Evolutionary conservation across 2,329 filamentous ascomycete genomes (phyloP).

Genomic region (Graphilbum ipis-grandicollis): DNA sequence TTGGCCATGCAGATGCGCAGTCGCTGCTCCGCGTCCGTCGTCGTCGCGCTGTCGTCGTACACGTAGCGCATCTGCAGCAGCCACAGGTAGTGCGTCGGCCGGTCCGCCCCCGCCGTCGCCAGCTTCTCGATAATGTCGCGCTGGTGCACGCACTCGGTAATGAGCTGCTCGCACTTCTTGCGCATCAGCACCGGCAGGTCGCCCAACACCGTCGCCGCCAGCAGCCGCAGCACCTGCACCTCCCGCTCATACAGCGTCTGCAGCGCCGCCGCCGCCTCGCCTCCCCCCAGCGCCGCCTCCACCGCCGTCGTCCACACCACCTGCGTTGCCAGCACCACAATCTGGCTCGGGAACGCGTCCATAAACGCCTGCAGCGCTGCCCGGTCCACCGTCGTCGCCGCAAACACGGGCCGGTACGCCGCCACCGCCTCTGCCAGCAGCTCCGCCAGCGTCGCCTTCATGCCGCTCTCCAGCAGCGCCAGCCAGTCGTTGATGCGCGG

Average conservation of each 20-base stretch:
- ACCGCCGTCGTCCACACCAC: constrained; percentile 85
- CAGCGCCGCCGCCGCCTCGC: constrained; percentile 38
- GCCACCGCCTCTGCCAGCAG: constrained; percentile 73
- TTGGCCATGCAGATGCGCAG: constrained; percentile 94
- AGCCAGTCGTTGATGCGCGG: constrained; percentile 99
- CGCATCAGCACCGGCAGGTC: constrained; percentile 74
- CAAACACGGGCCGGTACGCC: constrained; percentile 65
- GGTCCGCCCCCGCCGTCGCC: constrained; percentile 53
- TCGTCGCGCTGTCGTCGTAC: constrained; percentile 45
- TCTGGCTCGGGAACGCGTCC: constrained; percentile 71
- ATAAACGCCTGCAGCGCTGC: constrained; percentile 66
- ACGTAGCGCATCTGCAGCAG: constrained; percentile 94
- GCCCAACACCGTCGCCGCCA: constrained; percentile 77
- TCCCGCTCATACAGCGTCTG: constrained; percentile 62
- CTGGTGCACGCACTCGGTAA: constrained; percentile 97
- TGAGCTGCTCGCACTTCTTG: constrained; percentile 96
- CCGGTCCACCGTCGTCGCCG: constrained; percentile 50
- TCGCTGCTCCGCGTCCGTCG: constrained; percentile 61
- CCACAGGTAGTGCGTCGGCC: constrained; percentile 76
- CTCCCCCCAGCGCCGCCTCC: constrained; percentile 56
- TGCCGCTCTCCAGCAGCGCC: constrained; percentile 75
- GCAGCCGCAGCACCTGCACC: constrained; percentile 66
- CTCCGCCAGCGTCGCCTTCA: constrained; percentile 89
- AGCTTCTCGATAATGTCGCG: constrained; percentile 85
- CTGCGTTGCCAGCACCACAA: constrained; percentile 88